Evolutionary conservation across 169 alveolate genomes (phyloP).

Genomic region (Plasmodium gallinaceum): DNA sequence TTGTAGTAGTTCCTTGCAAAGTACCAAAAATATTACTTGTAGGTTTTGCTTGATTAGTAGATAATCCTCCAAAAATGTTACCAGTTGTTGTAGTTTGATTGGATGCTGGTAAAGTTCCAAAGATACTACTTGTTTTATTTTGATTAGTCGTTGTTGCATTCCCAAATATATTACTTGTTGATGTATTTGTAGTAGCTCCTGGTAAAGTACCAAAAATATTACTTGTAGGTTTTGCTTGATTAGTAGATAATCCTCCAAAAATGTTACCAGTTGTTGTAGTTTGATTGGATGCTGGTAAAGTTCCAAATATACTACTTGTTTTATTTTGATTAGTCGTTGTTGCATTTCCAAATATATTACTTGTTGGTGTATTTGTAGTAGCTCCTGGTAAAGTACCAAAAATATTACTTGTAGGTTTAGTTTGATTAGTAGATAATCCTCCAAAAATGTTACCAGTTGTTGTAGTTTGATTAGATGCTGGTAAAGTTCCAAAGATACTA

Average conservation of each 20-base stretch:
- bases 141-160: conserved; percentile 54
- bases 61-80: conserved; percentile 21
- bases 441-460: conserved; percentile 45
- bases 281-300: conserved; percentile 30
- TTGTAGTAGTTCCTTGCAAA: conserved; percentile 16
- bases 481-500: conserved; percentile 38
- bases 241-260: conserved; percentile 53
- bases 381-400: conserved; percentile 51
- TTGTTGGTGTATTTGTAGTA: conserved; percentile 2
- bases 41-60: conserved; percentile 11
- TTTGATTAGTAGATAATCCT: conserved; percentile 18
- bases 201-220: conserved; percentile 14
- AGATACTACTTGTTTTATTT: conserved; percentile 35
- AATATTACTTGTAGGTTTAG: conserved; percentile 26
- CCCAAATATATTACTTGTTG: conserved; percentile 39
- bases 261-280: conserved; percentile 26
- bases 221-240: neutral
- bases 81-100: conserved; percentile 18
- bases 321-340: conserved; percentile 54
- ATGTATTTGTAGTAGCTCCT: conserved; percentile 29
- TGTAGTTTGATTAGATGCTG: conserved; percentile 17
- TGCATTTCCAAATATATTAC: conserved; percentile 47
- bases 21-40: conserved; percentile 5
- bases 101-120: conserved; percentile 32
- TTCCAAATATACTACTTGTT: conserved; percentile 34